Evolutionary conservation across 2,329 filamentous ascomycete genomes (phyloP).

Genomic region (Penicillium occitanis): DNA sequence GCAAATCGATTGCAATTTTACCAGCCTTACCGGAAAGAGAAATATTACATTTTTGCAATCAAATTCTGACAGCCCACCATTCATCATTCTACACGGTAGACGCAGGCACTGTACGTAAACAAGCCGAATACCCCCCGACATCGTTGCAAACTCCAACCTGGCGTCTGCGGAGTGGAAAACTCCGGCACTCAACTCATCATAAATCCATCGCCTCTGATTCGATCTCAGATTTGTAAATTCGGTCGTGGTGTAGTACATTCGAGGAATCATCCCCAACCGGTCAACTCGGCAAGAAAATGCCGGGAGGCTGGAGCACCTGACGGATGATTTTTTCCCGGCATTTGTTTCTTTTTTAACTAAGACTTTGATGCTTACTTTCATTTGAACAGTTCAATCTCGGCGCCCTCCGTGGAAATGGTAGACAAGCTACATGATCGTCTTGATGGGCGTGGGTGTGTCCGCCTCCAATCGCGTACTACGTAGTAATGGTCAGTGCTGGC

Average conservation of each 20-base stretch:
- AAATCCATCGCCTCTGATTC: background rate
- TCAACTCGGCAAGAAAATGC: background rate
- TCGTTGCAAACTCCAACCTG: background rate
- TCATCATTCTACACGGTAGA: background rate
- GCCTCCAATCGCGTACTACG: background rate
- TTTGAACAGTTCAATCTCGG: background rate
- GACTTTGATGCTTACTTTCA: background rate
- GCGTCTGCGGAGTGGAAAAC: background rate
- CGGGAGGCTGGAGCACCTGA: background rate
- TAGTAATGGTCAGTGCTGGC: background rate
- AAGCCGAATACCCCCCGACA: background rate
- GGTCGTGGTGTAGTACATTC: background rate
- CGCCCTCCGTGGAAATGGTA: background rate
- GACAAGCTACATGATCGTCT: background rate
- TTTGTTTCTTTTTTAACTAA: background rate
- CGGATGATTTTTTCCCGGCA: background rate
- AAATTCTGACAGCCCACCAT: background rate
- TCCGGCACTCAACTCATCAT: background rate
- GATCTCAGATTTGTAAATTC: background rate
- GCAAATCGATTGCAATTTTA: conserved; percentile 2
- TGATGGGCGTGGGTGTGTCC: background rate
- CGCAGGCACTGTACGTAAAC: conserved; percentile 3
- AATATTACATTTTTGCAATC: background rate
- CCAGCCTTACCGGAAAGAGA: background rate
- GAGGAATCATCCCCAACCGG: background rate